Evolutionary conservation across 2,329 filamentous ascomycete species (phyloP), one percentile per base, ranked within the genome.

Genomic region (Clonostachys byssicola): DNA sequence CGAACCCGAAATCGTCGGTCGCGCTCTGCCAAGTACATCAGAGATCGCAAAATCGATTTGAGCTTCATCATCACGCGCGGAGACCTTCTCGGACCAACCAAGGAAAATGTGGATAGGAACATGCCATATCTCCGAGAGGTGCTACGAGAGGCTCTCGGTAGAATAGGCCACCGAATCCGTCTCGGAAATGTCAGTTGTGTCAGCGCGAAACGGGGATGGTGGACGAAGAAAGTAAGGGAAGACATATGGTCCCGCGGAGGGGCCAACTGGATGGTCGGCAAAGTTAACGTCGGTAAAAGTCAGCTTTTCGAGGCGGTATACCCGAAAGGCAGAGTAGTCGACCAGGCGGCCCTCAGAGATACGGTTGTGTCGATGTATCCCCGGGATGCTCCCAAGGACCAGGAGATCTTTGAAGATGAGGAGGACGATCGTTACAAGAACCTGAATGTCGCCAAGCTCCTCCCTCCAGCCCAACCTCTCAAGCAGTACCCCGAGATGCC

Each of bases 271-370:
- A 85, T 99, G 75, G 88, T 99, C 4, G 94, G 94, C n/a, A 97
- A 96, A 66, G 90, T 91, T 52, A 99, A 99, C 60, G 95, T 97
- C 3, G 95, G 94, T 20, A 99, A 99, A 68, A 97, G 92, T 57
- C 86, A 87, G 60, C 78, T 99, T 3, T 95, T 97, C 51, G 85
- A 94, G 56, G 80, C 84, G 5, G 83, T 96, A 8, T 96, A 92
- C 58, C 92, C 95, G 5, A 92, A 88, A 73, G 84, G 83, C 23
- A 75, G 75, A 35, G 77, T 74, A 68, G 73, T 67, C 49, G 54
- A 58, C 7, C 34, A 13, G 12, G 10, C 7, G 10, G 34, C n/a
- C 30, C 12, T 34, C 16, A 34, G 18, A 38, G 23, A 38, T 16
- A 40, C 10, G 33, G 39, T 14, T 18, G 44, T 30, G 30, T 34